Evolutionary conservation across 2,329 filamentous ascomycete genomes (phyloP).

Genomic region (Neofusicoccum sp.): DNA sequence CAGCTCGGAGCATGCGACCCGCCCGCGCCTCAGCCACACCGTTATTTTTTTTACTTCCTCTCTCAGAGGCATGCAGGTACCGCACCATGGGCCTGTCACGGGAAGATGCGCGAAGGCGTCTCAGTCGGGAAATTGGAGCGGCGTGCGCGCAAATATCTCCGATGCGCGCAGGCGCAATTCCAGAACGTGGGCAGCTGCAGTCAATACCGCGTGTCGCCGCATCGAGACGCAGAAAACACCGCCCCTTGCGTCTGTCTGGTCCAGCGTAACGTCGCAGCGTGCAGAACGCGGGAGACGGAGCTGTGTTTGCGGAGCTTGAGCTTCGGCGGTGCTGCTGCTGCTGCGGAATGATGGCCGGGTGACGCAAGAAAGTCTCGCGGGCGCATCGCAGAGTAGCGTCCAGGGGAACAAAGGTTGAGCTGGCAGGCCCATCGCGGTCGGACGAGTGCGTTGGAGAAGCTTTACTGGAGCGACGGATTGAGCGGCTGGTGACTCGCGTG

Average conservation of each 20-base stretch:
- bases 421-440: neutral
- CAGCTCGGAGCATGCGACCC: no score
- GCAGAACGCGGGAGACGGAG: neutral
- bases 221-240: neutral
- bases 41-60: no score
- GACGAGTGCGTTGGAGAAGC: neutral
- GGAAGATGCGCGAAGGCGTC: no score
- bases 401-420: neutral
- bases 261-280: constrained; percentile 8
- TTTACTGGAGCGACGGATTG: neutral
- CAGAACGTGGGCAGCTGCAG: constrained; percentile 12
- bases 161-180: neutral
- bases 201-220: neutral
- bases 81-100: no score
- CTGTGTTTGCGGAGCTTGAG: neutral
- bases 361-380: neutral
- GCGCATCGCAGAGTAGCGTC: neutral
- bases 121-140: no score
- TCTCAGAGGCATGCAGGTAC: no score
- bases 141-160: no score
- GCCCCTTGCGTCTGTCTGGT: neutral
- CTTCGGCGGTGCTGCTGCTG: neutral
- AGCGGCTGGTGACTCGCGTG: neutral
- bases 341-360: neutral
- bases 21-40: no score